phyloP scores from a whole-genome alignment of 2,329 filamentous ascomycete genomes.

The Ceratocystis harringtonii region DNA sequence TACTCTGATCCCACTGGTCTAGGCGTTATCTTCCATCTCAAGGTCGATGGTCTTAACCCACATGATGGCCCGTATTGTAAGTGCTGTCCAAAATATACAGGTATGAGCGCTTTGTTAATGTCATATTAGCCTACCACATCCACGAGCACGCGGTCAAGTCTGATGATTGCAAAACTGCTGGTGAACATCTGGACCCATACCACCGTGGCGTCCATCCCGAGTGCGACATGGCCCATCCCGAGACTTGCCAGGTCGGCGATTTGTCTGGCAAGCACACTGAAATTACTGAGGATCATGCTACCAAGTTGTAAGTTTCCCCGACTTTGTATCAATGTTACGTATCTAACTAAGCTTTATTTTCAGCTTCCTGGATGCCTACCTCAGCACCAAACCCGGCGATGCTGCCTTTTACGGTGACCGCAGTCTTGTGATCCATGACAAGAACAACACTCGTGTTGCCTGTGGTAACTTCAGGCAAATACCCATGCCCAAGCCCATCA shows the following conservation, averaged over 20 bases:
- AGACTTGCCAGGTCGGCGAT: constrained; percentile 46
- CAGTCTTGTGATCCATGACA: constrained; percentile 31
- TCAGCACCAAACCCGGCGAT: constrained; percentile 27
- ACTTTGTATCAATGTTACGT: not conserved
- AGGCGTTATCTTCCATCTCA: constrained; percentile 16
- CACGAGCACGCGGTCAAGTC: constrained; percentile 34
- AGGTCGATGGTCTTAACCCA: constrained; percentile 11
- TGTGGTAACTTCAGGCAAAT: constrained; percentile 28
- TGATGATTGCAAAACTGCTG: constrained; percentile 39
- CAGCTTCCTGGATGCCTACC: constrained; percentile 30
- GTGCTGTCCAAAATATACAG: not conserved
- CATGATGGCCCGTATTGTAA: constrained; percentile 15
- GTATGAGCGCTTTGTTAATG: not conserved
- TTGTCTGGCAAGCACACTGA: constrained; percentile 43
- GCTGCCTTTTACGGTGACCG: constrained; percentile 33
- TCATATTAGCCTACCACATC: constrained; percentile 39
- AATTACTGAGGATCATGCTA: constrained; percentile 24
- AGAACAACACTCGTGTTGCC: constrained; percentile 27
- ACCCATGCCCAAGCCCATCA: constrained; percentile 1
- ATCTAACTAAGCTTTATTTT: not conserved
- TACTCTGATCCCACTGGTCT: constrained; percentile 15
- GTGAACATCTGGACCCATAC: constrained; percentile 42
- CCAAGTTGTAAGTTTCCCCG: constrained; percentile 18
- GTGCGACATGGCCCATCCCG: constrained; percentile 33
- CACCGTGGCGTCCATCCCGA: constrained; percentile 32